phyloP scores from a whole-genome alignment of 2,329 filamentous ascomycete genomes.

The Verticillium longisporum region DNA sequence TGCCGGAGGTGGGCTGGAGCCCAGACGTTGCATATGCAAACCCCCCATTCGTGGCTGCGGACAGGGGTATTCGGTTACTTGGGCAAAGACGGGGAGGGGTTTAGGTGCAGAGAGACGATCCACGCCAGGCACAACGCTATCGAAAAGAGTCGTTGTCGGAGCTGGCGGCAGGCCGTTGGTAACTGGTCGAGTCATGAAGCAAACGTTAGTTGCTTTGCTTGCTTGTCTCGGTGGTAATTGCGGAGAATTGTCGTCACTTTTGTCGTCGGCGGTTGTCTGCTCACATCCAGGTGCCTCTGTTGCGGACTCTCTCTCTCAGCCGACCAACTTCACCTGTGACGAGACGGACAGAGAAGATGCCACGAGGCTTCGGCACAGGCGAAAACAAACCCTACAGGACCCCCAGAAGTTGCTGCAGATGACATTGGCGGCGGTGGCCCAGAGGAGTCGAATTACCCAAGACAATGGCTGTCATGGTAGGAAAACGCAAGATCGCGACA shows the following conservation, averaged over 20 bases:
- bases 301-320: neutral
- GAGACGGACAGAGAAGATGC: neutral
- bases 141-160: neutral
- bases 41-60: constrained; percentile 4
- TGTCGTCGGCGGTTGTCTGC: neutral
- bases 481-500: neutral
- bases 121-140: neutral
- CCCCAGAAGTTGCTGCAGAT: neutral
- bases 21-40: constrained; percentile 2
- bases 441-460: neutral
- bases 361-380: neutral
- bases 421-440: neutral
- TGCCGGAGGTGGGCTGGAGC: neutral
- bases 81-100: neutral
- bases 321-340: neutral
- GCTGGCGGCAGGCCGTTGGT: neutral
- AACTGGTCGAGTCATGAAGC: neutral
- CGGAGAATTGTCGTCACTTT: neutral
- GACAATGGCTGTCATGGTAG: neutral
- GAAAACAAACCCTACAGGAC: neutral
- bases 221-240: neutral
- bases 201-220: neutral
- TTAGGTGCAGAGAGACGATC: neutral
- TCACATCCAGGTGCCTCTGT: too few relatives aligned
- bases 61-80: constrained; percentile 2